Evolutionary conservation across 805 yeast genomes (phyloP), one percentile per base, ranked within the genome.

Genomic region (Cyberlindnera suaveolens): DNA sequence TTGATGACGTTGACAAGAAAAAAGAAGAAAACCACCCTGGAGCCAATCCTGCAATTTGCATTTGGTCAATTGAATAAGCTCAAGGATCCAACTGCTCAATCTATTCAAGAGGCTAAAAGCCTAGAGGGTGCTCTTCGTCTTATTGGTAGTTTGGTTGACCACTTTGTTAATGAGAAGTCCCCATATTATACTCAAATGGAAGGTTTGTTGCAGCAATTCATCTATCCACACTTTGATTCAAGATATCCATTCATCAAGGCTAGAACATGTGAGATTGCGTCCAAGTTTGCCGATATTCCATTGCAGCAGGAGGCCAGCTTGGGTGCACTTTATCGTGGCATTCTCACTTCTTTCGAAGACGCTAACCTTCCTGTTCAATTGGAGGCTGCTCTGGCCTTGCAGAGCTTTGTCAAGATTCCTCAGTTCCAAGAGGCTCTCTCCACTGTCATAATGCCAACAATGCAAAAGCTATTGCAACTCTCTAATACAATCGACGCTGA

Each of bases 401-500:
- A 90, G 66, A 79, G 90, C 1, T 83, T 83, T 53, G 72, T 88
- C 40, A 71, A 71, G 29, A 72, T 78, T 37, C 78, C 77, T 1
- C 75, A 75, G 38, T 87, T 90, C 56, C 77, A 78, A 55, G 82
- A 78, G 38, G 82, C 85, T 1, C 63, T 93, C 26, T 72, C 85
- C 1, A 58, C 74, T 3, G 78, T 82, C 36, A 84, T 91, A 44
- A 75, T 90, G 29, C 85, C 85, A 31, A 79, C 90, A 1, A 86
- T 93, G 87, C 86, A 88, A 49, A 80, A 76, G 51, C 68, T 93
- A 44, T 68, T 91, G 50, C 75, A 74, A 9, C 65, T 91, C 37
- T 81, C 95, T 4, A 82, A 86, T 56, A 80, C 81, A 45, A 78
- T 90, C 50, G 99, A 91, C 56, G 80, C 84, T 45, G 99, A 93